Base-by-base conservation (phyloP, 495 filamentous ascomycete species). In the Astrothelium macrocarpum region DNA sequence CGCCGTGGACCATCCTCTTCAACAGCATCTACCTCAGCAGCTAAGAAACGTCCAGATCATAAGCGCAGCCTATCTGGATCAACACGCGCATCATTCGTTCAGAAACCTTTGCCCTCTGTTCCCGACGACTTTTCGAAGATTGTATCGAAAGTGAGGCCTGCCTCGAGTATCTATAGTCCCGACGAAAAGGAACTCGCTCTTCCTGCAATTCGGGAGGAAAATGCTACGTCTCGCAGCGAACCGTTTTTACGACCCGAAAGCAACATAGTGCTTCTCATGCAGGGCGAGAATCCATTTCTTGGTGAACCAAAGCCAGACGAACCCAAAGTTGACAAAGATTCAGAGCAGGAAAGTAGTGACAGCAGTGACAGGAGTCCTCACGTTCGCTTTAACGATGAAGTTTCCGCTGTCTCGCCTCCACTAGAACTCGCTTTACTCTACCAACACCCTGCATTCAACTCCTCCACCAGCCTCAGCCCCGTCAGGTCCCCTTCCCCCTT, bases 151-250 rank as follows among this genome's bases (percentile, higher is more conserved):
- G 11, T 0, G n/a, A 12, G 45, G 23, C 45, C 45, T 2, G 18
- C 45, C n/a, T 49, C 45, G 45, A 49, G 45, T n/a, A 49, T 49
- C 23, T 49, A 49, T n/a, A 49, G 45, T n/a, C n/a, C 11, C n/a
- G 16, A 5, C 12, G 45, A 5, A 12, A 49, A 49, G 5, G 45
- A 16, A 12, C n/a, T 20, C 5, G 12, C 45, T n/a, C 10, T 49
- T 12, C 45, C 45, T 49, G 18, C 45, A 49, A 49, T 12, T 20
- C 11, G n/a, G 45, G 45, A 49, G 23, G 45, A 49, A 5, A 12
- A 20, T n/a, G 10, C n/a, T 0, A 20, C 10, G 12, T n/a, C 45
- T 16, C 45, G 45, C 23, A 12, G 11, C 1, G 1, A 49, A 1
- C 45, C n/a, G 10, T 20, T 16, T 49, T 49, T 49, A n/a, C 45